Conservation (phyloP, 2,329 filamentous ascomycete genomes). For the Cercospora sp. region DNA sequence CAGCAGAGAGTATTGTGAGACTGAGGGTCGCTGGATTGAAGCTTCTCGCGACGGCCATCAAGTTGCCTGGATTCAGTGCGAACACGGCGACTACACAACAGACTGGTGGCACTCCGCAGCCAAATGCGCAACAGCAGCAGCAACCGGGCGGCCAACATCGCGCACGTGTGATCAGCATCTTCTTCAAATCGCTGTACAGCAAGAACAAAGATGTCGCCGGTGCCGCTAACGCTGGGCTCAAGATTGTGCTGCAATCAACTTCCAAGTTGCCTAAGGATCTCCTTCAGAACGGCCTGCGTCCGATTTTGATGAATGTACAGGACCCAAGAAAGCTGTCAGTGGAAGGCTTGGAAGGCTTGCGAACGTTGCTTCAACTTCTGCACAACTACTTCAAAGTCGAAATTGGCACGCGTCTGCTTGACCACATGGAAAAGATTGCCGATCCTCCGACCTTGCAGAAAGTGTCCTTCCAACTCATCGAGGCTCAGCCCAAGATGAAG, state of each 20-base stretch:
- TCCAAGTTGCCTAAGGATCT: conserved; percentile 94
- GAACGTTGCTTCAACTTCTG: conserved; percentile 81
- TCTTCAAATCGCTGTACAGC: conserved; percentile 96
- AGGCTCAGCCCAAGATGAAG: conserved; percentile 90
- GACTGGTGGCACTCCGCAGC: conserved; percentile 15
- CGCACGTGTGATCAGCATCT: conserved; percentile 77
- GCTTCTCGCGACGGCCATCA: conserved; percentile 88
- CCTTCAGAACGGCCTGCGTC: conserved; percentile 87
- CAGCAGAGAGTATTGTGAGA: conserved; percentile 90
- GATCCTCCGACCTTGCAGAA: conserved; percentile 79
- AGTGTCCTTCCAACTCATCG: conserved; percentile 90
- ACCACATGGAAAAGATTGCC: conserved; percentile 89
- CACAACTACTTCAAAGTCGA: conserved; percentile 99
- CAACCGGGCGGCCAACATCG: conserved; percentile 62
- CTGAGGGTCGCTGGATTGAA: conserved; percentile 91
- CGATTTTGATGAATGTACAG: conserved; percentile 94
- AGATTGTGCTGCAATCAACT: conserved; percentile 81
- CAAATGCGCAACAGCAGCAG: conserved; percentile 23
- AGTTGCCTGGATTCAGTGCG: conserved; percentile 86
- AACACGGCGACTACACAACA: conserved; percentile 40
- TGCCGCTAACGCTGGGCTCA: conserved; percentile 86
- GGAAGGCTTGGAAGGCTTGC: conserved; percentile 86
- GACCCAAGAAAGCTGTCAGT: conserved; percentile 88
- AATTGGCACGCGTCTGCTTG: conserved; percentile 87
- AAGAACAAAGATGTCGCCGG: conserved; percentile 90